phyloP scores from a whole-genome alignment of 1,284 basidiomycete species.

The Trichosporon inkin region DNA sequence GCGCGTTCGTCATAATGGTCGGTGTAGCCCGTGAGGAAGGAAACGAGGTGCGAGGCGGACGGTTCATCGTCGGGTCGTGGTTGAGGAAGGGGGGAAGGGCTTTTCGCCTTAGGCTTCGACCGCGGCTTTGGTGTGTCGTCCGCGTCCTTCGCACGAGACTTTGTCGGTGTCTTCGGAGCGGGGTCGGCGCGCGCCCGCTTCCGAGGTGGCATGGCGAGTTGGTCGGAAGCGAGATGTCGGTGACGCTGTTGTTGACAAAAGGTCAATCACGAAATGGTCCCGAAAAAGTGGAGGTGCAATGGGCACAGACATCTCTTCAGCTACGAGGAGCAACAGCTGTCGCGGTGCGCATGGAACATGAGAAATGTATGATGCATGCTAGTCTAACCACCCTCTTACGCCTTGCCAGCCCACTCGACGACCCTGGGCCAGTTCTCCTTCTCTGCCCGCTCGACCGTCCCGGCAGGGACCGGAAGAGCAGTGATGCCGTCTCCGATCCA shows the following conservation, averaged over 20 bases:
- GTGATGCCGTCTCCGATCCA: conserved; percentile 77
- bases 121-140: not conserved
- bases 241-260: conserved; percentile 1
- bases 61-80: not conserved
- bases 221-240: too few species aligned
- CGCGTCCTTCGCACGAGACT: not conserved
- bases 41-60: conserved; percentile 38
- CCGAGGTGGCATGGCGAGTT: not conserved
- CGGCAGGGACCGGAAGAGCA: conserved; percentile 86
- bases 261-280: not conserved
- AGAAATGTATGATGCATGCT: conserved; percentile 11
- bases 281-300: not conserved
- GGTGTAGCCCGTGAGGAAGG: conserved; percentile 45
- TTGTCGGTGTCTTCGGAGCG: not conserved
- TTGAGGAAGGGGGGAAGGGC: too few species aligned
- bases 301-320: not conserved
- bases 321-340: too few species aligned
- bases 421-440: conserved; percentile 42
- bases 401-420: conserved; percentile 43
- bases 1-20: conserved; percentile 14
- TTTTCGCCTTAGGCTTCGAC: not conserved
- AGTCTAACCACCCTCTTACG: conserved; percentile 10
- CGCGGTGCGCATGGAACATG: too few species aligned
- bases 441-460: conserved; percentile 63
- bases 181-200: conserved; percentile 1